Conservation (phyloP, 345 rosid genomes). For the Eucalyptus cloeziana region DNA sequence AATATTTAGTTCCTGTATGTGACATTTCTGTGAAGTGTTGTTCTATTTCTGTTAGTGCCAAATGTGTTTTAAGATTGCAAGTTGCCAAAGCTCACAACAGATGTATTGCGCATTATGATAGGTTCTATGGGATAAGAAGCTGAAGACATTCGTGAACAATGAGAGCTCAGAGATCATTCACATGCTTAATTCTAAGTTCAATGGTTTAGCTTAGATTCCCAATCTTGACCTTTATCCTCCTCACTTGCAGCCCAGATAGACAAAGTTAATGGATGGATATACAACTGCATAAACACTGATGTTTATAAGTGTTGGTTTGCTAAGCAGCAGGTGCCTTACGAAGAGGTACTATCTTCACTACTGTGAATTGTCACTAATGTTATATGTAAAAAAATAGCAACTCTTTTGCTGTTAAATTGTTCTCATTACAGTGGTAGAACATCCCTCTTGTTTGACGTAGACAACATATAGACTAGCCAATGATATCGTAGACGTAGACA, state of each 20-base stretch:
- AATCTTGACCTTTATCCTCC: slow-evolving; percentile 24
- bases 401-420: background rate
- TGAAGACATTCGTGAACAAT: slow-evolving; percentile 27
- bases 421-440: background rate
- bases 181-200: slow-evolving; percentile 35
- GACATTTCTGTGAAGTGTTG: background rate
- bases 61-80: background rate
- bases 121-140: slow-evolving; percentile 47
- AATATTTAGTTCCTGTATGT: background rate
- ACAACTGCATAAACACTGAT: slow-evolving; percentile 18
- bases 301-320: slow-evolving; percentile 41
- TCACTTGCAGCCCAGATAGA: slow-evolving; percentile 15
- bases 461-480: background rate
- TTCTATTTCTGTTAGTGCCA: background rate
- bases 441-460: background rate
- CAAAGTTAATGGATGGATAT: slow-evolving; percentile 22
- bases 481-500: background rate
- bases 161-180: slow-evolving; percentile 38
- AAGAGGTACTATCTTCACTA: slow-evolving; percentile 11
- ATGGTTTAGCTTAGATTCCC: slow-evolving; percentile 28
- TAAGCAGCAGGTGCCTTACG: slow-evolving; percentile 23
- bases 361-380: background rate
- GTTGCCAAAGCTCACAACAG: background rate
- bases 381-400: background rate
- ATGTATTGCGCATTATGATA: background rate